phyloP scores from a whole-genome alignment of 257 asterid genomes.

The Capsicum baccatum region DNA sequence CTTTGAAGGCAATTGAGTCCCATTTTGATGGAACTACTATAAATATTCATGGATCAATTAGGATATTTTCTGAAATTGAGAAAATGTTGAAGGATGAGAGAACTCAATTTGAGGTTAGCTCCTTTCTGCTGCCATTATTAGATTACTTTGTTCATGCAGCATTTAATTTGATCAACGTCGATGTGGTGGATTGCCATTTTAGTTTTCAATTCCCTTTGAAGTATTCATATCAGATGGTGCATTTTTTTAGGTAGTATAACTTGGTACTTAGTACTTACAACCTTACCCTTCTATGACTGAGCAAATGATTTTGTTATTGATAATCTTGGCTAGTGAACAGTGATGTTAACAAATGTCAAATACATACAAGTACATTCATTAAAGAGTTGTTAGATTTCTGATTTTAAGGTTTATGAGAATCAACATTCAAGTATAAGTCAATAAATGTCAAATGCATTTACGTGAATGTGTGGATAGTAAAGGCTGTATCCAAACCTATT shows the following conservation, averaged over 20 bases:
- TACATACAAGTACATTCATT: conserved; percentile 11
- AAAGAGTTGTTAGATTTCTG: conserved; percentile 1
- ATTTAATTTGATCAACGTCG: neutral
- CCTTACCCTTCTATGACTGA: conserved; percentile 1
- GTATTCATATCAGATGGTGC: neutral
- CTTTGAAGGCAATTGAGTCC: conserved; percentile 60
- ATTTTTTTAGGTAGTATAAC: neutral
- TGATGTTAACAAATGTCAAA: conserved; percentile 3
- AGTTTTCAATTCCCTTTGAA: neutral
- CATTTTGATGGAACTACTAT: conserved; percentile 60
- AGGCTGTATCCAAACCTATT: neutral
- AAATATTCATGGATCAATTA: conserved; percentile 65
- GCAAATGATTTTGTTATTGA: neutral
- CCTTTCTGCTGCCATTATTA: conserved; percentile 20
- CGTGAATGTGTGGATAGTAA: neutral
- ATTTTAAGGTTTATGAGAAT: conserved; percentile 1
- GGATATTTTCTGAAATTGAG: conserved; percentile 67
- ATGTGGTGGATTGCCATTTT: neutral
- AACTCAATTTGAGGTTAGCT: conserved; percentile 78
- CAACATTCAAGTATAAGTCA: neutral
- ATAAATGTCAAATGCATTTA: neutral
- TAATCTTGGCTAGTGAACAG: neutral
- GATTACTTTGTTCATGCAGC: neutral
- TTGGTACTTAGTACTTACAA: neutral
- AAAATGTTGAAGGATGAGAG: conserved; percentile 78